Evolutionary conservation across 1,139 yeast species (phyloP).

Genomic region (Debaryomyces singareniensis): DNA sequence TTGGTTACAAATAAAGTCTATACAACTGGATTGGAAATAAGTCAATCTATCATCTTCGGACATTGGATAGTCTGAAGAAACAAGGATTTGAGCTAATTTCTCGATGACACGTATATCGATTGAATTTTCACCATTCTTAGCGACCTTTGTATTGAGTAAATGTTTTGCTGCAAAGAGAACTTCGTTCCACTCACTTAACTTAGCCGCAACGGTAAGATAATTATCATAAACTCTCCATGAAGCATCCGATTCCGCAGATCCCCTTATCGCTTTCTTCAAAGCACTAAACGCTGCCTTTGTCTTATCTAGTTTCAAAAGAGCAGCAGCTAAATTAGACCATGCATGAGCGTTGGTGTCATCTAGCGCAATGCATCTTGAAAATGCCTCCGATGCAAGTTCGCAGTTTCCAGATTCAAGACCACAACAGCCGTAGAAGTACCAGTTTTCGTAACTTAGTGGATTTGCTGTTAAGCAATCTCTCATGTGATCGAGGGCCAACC

Average conservation of each 20-base stretch:
- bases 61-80: conserved; percentile 44
- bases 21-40: conserved; percentile 60
- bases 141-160: conserved; percentile 44
- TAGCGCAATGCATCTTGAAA: conserved; percentile 81
- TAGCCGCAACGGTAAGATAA: conserved; percentile 74
- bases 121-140: conserved; percentile 54
- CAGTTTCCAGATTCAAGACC: conserved; percentile 72
- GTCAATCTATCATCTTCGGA: conserved; percentile 34
- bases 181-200: conserved; percentile 80
- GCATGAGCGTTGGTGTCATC: conserved; percentile 80
- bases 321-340: conserved; percentile 93
- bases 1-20: conserved; percentile 60
- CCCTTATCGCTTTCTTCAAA: conserved; percentile 65
- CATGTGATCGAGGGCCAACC: conserved; percentile 58
- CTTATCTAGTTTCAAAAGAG: conserved; percentile 61
- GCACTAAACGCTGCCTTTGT: conserved; percentile 78
- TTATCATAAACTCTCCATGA: conserved; percentile 94
- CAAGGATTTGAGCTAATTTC: conserved; percentile 60
- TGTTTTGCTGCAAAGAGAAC: conserved; percentile 68
- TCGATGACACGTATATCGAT: conserved; percentile 76
- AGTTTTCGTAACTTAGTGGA: conserved; percentile 76
- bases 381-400: conserved; percentile 85
- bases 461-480: conserved; percentile 67
- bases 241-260: conserved; percentile 56
- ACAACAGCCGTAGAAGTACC: conserved; percentile 91